Conservation (phyloP, 1,284 basidiomycete genomes). For the Austroboletus olivaceoglutinosus region DNA sequence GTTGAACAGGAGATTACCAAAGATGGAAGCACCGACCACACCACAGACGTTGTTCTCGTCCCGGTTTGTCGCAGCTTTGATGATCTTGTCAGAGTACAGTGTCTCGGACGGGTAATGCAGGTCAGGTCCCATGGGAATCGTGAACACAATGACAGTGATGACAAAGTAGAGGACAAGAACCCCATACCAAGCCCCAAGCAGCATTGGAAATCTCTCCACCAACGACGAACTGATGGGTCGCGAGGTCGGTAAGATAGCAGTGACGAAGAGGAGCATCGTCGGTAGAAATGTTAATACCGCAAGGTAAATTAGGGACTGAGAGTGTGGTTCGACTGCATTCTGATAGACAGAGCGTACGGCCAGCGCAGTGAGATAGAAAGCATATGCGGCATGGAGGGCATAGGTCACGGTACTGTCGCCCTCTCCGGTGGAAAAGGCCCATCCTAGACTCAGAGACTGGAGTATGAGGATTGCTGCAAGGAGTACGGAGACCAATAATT, state of each 20-base stretch:
- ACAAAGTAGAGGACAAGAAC: slow-evolving; percentile 32
- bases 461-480: slow-evolving; percentile 48
- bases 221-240: slow-evolving; percentile 13
- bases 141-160: slow-evolving; percentile 45
- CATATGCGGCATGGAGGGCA: slow-evolving; percentile 53
- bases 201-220: slow-evolving; percentile 6
- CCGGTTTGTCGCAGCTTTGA: slow-evolving; percentile 52
- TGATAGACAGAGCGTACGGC: slow-evolving; percentile 54
- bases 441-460: slow-evolving; percentile 54
- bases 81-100: slow-evolving; percentile 73
- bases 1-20: slow-evolving; percentile 54
- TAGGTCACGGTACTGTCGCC: slow-evolving; percentile 38
- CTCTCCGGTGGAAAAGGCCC: slow-evolving; percentile 43
- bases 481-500: slow-evolving; percentile 48
- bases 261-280: slow-evolving; percentile 45
- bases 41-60: slow-evolving; percentile 69
- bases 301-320: slow-evolving; percentile 64
- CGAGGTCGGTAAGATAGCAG: slow-evolving; percentile 54
- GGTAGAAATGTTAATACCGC: slow-evolving; percentile 57
- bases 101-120: slow-evolving; percentile 68
- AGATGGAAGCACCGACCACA: slow-evolving; percentile 41
- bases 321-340: slow-evolving; percentile 50
- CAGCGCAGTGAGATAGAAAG: slow-evolving; percentile 60
- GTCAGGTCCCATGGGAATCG: slow-evolving; percentile 68
- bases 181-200: slow-evolving; percentile 19